Evolutionary conservation across 208 protist genomes (phyloP).

Genomic region (Acanthamoeba castellanii): DNA sequence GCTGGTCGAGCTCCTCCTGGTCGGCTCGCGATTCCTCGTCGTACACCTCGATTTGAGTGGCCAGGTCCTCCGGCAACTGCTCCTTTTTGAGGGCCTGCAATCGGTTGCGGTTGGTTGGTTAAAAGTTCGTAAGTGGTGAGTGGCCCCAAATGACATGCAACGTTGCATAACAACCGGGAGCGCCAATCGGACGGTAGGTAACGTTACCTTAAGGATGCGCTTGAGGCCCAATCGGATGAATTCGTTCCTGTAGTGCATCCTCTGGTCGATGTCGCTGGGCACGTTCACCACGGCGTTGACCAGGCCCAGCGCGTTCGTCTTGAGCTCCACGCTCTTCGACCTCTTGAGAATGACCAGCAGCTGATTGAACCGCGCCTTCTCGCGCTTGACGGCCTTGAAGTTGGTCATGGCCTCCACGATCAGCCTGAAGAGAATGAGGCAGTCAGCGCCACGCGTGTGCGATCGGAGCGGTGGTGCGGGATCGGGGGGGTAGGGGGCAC

Average conservation of each 20-base stretch:
- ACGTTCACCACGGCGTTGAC: background rate
- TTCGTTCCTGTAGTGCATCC: constrained; percentile 1
- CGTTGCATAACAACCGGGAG: too few species aligned
- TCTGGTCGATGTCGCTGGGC: constrained; percentile 7
- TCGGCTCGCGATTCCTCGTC: background rate
- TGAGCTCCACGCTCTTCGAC: constrained; percentile 8
- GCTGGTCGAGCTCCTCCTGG: constrained; percentile 4
- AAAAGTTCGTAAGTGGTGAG: too few species aligned
- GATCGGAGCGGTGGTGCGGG: background rate
- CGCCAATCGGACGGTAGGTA: too few species aligned
- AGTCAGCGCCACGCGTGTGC: too few species aligned
- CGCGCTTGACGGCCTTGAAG: background rate
- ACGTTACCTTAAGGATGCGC: background rate
- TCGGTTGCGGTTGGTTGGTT: too few species aligned
- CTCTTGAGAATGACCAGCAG: constrained; percentile 12
- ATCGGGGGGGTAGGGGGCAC: background rate
- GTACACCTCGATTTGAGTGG: background rate
- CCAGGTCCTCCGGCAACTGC: background rate
- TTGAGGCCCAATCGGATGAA: constrained; percentile 2
- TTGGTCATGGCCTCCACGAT: background rate
- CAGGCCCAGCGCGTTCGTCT: background rate
- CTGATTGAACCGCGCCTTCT: constrained; percentile 16
- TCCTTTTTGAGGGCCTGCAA: background rate
- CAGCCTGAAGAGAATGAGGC: background rate
- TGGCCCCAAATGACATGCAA: too few species aligned